Base-by-base conservation (phyloP, 352 stramenopile species). In the Pythium coloratum region DNA sequence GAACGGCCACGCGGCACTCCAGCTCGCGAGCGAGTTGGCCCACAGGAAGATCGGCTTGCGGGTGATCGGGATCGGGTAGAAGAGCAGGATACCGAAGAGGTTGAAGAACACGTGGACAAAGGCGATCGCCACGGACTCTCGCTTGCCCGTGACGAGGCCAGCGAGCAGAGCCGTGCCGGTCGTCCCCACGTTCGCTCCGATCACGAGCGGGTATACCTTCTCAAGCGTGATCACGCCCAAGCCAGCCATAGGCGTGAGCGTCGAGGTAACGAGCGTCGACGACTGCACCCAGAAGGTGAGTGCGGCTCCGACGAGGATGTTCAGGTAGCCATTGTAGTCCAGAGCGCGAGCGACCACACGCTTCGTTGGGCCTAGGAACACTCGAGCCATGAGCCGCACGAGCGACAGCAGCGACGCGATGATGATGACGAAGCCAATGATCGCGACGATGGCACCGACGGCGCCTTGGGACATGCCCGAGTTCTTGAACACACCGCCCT, bases 171-270 rank as follows among this genome's bases (percentile, higher is more conserved):
- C 83, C 33, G 88, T 96, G 9, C 84, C 64, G 3, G 86, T 95
- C 14, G 88, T 95, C 55, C 88, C 88, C 65, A 96, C 82, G 64
- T 96, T 94, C 42, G 88, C 86, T 64, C 88, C 88, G 34, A 96
- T 77, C 51, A 85, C 89, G 10, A 96, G 60, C n/a, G 88, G 86
- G 51, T 86, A 80, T 73, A 93, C 91, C 59, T 74, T 78, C 50
- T 95, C 82, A 10, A 95, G 66, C 13, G 69, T 68, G 59, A 96
- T 76, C 6, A 88, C 73, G n/a, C 80, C 86, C 8, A 96, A 66
- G 59, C 85, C 74, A 47, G 24, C 88, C 46, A 96, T 63, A 2
- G 88, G 88, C 55, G 84, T 93, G 50, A 96, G 74, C 13, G 81
- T 78, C 51, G 80, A 91, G 1, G 86, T 94, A 14, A 87, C 91